Evolutionary conservation across 2,329 filamentous ascomycete genomes (phyloP), one percentile per base, ranked within the genome.

Genomic region (Microsporum audouinii): DNA sequence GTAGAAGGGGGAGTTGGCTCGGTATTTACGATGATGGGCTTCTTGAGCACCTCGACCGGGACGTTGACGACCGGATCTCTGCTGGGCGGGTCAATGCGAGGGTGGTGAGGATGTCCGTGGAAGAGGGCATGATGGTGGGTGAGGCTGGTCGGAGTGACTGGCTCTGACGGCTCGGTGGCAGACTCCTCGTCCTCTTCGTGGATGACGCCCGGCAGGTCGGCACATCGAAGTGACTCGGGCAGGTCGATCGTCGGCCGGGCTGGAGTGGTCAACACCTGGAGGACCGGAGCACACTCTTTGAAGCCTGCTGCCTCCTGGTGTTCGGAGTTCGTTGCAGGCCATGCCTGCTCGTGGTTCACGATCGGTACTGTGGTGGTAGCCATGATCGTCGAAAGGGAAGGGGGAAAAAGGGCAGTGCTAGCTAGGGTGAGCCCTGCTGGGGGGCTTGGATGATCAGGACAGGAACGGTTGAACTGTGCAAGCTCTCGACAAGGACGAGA

Each of bases 141-240:
- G 43, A 64, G 65, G 51, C 65, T 66, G 29, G 58, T 63, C 8
- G 66, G 66, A 14, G 66, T 68, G 38, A 68, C 45, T 1, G 66
- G 65, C 51, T 69, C 67, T 5, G 61, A 39, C 8, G 65, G 62
- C 45, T 68, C 67, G 56, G 63, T 67, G 29, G 63, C 64, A 10
- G 65, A 64, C 58, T 66, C 65, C 41, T 66, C 65, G 10, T 66
- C 63, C 43, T 65, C 63, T 36, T 66, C 65, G 17, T 53, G 55
- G 31, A 66, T 66, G 33, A 61, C 57, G 12, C 60, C 58, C 51
- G 65, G 65, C n/a, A 66, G 51, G 29, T 66, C 65, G 10, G 61
- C 47, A 3, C 56, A 36, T 12, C 63, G 61, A 12, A 63, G 10
- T 27, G 49, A 59, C 10, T 63, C 63, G 5, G 62, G 58, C 38